Evolutionary conservation across 257 asterid genomes (phyloP), one percentile per base, ranked within the genome.

Genomic region (Solanum stenotomum): DNA sequence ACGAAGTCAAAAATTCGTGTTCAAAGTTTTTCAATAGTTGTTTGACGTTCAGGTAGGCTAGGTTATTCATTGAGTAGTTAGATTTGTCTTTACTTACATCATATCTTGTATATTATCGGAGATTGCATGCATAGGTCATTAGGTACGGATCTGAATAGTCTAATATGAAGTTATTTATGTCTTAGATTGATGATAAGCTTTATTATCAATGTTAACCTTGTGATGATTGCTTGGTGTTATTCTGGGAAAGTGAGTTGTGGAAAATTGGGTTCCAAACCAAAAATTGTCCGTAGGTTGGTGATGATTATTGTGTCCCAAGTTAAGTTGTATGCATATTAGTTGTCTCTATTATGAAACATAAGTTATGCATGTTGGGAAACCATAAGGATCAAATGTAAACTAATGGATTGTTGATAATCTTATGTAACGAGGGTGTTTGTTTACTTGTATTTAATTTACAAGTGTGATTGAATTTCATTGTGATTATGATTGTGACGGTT

Each of bases 71-170:
- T 56, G 10, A 6, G 65, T 56, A 56, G n/a, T 56, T 56, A 56
- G 0, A 56, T 18, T 18, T 56, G 0, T 56, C 65, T 18, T 56
- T 56, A 18, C 65, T 56, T 56, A 56, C 10, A 56, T 18, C 65
- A 56, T 56, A 56, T 56, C 4, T 2, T 56, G n/a, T 56, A 56
- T 56, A 56, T 56, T 18, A 18, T 56, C 10, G 65, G 10, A 56
- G 65, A 56, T 56, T 56, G n/a, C 10, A 56, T 56, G 4, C n/a
- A 56, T 56, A 2, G n/a, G 23, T 8, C 65, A 16, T 56, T 56
- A 6, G n/a, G 23, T 10, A 56, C n/a, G 0, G 0, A 18, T 56
- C 0, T 6, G 4, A 6, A 18, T 56, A 18, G 2, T 56, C n/a
- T 0, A 56, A 18, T 56, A 56, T 18, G 1, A 3, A 18, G n/a